Base-by-base conservation (phyloP, 306 rosid species). In the Prunus padus region DNA sequence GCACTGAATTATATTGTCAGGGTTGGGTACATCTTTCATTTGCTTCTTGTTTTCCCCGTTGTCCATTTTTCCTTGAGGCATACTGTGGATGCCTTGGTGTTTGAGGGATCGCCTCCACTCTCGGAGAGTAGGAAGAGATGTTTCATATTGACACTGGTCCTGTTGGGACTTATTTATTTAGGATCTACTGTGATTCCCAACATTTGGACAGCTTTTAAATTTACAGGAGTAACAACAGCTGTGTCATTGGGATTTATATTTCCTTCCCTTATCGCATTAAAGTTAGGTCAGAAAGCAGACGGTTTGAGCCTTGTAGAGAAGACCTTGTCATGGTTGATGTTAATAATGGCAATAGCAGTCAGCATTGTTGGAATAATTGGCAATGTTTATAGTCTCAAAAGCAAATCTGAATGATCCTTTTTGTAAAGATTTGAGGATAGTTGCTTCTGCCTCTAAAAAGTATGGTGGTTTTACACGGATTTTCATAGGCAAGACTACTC, bases 171-270 rank as follows among this genome's bases (percentile, higher is more conserved):
- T 72, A 90, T 90, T 80, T 95, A 90, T 82, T 75, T 95, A 10
- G 97, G 93, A 5, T 95, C 97, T 51, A 92, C 99, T 57, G 86
- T 92, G 97, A 77, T 95, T 83, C 97, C 99, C 37, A 95, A 79
- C 87, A 92, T 95, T 73, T 95, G 99, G 97, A 85, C 91, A 10
- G 97, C 99, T 75, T 95, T 95, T 69, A 95, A 95, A 71, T 90
- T 95, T 84, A 95, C 97, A 3, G 99, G 99, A 60, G 97, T 97
- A 75, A 95, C 99, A 3, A 84, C 97, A 3, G 97, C 97, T 13
- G 92, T 95, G 70, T 89, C 97, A 8, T 74, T 95, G 77, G 99
- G 99, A 23, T 95, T 95, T 71, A 92, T 92, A 72, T 92, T 95
- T 56, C 97, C 97, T 13, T 69, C 97, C 50, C 84, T 92, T 56